Evolutionary conservation across 495 filamentous ascomycete genomes (phyloP), one percentile per base, ranked within the genome.

Genomic region (Trichoderma reesei): DNA sequence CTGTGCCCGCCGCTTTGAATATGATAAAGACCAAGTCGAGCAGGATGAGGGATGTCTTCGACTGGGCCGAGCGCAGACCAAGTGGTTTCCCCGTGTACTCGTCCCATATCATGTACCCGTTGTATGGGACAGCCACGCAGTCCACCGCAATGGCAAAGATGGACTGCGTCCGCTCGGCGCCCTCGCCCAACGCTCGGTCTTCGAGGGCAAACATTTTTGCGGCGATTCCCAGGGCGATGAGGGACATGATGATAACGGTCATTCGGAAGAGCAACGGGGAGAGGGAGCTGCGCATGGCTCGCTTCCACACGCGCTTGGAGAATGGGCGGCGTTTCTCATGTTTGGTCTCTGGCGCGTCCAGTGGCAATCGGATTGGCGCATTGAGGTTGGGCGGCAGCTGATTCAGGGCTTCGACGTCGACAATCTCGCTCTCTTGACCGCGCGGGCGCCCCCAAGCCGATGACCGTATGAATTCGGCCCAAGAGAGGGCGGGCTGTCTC

Each of bases 21-120:
- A 97, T 90, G 67, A 98, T 95, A 72, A 98, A 98, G 72, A 96
- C 83, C 3, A 98, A 80, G 75, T 98, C 94, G 65, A 96, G 82
- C 64, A 98, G 84, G 61, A 96, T 83, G 64, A 98, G 82, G 26
- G 88, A 83, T 68, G 96, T 87, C 71, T 98, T 98, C 26, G 91
- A 86, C 41, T 84, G 86, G 2, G 90, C 85, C 6, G 85, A 85
- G 36, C 94, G 88, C 64, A 98, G 78, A 5, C 94, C 94, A 39
- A 98, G 78, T 4, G 94, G 94, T 70, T 96, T 95, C 18, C 90
- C 87, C 4, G 90, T 92, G 74, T 96, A 98, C 74, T 98, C 94
- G 72, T 98, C 94, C 74, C 87, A 96, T 3, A 91, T 96, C 73
- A 98, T 93, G 73, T 96, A 98, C 61, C 90, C 70, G 41, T 94